Base-by-base conservation (phyloP, 1,284 basidiomycete genomes). In the Pseudozyma sp. region DNA sequence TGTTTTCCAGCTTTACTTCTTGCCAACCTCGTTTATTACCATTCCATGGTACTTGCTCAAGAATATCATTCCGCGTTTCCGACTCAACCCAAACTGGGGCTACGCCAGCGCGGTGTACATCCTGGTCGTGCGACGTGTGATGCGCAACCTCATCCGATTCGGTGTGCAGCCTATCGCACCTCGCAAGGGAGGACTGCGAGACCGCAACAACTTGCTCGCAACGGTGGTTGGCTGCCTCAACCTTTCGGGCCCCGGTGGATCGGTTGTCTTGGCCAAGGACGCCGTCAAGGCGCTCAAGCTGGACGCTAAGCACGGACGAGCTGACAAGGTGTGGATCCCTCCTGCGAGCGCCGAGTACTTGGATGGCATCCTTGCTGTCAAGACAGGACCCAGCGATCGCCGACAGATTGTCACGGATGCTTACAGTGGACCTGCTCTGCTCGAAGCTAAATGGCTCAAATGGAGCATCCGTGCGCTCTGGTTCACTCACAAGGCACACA, bases 361-460 rank as follows among this genome's bases (percentile, higher is more conserved):
- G 19, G 67, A 72, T 16, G 82, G 81, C 52, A 76, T 84, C 53
- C 71, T 84, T 8, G 63, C 73, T 8, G 67, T 84, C 69, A 74
- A 77, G 43, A 59, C 72, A n/a, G 43, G 53, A 16, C 45, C 70
- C 65, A 60, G 59, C 54, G 71, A 74, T 60, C 61, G 62, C 35
- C 71, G 71, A 19, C 16, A 48, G 42, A 66, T 74, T 43, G 59
- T 53, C 12, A 74, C 71, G 1, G 61, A 74, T 6, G 60, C 36
- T 21, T 84, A 84, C 59, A 65, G 68, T 6, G 82, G 82, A 4
- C 78, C 81, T 4, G 69, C 82, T 0, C 58, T 84, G 38, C 69
- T 84, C 14, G 81, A 83, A 11, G 72, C 82, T 11, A 62, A 69
- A 31, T 83, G 77, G 77, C 76, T 82, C 61, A 84, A 84, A 47